Base-by-base conservation (phyloP, 148 eudicot genomes). In the Rhododendron ferrugineum region DNA sequence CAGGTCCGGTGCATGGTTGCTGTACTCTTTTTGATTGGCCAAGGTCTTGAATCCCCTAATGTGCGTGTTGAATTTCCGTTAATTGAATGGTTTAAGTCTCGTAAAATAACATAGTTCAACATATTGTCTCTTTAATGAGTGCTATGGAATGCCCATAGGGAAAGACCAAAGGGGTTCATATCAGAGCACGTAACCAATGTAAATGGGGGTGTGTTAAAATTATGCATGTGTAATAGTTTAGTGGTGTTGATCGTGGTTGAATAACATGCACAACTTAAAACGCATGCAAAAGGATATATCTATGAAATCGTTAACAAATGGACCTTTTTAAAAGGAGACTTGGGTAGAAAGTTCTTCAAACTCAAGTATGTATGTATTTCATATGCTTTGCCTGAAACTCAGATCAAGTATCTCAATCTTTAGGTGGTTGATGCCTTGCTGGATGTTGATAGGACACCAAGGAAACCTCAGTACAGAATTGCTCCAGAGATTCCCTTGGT, bases 1-100 rank as follows among this genome's bases (percentile, higher is more conserved):
- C 99, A 96, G 88, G 93, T 96, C 85, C 93, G 99, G 82, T 96
- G 98, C 93, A 95, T 96, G 98, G 98, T 95, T 88, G 93, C 97
- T 83, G 90, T 96, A 84, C 87, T 95, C 54, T 96, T 95, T 91
- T 87, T 96, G 96, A 92, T 96, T 85, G 99, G 99, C 74, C 91
- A 86, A 82, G 95, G 95, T 85, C 92, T 93, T 85, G 99, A 96
- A 90, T 91, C 95, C 80, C 88, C 92, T 84, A 85, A 91, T 88
- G 99, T 95, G 91, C 89, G 98, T 93, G 79, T 83, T 15, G 22
- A 18, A 84, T 54, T 83, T 73, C 85, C 50, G 40, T 49, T 47
- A 36, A 47, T 47, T 79, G 83, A 79, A 52, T 79, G 26, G 78
- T 60, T 8, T 68, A 18, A n/a, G 58, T 23, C 62, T 36, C 1